phyloP scores from a whole-genome alignment of 1,139 yeast genomes.

The Meyerozyma athensensis region DNA sequence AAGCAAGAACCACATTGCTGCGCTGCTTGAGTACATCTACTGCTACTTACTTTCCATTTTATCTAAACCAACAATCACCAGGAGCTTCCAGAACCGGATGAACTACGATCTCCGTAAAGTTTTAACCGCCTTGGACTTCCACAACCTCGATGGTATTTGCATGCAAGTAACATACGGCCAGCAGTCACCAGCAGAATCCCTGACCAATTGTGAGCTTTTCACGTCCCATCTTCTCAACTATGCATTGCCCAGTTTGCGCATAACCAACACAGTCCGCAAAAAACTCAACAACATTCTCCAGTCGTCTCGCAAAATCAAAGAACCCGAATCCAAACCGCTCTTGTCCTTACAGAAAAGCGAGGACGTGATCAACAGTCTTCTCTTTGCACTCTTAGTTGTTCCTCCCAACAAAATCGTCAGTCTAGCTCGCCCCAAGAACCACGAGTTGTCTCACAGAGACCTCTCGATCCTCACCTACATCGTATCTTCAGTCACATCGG shows the following conservation, averaged over 20 bases:
- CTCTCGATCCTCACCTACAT: constrained; percentile 26
- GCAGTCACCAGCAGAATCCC: no score
- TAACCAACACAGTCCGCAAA: constrained; percentile 31
- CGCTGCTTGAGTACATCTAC: constrained; percentile 68
- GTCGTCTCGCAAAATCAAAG: constrained; percentile 20
- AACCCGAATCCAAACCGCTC: constrained; percentile 8
- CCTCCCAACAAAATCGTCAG: constrained; percentile 25
- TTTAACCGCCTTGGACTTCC: constrained; percentile 63
- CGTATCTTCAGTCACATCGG: constrained; percentile 21
- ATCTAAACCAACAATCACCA: constrained; percentile 67
- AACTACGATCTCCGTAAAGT: constrained; percentile 79
- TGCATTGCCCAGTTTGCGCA: constrained; percentile 26
- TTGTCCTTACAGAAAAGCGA: constrained; percentile 9
- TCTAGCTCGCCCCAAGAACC: constrained; percentile 32
- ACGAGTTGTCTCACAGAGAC: constrained; percentile 29
- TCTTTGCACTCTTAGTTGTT: constrained; percentile 29
- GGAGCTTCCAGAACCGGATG: constrained; percentile 65
- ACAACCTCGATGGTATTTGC: constrained; percentile 60
- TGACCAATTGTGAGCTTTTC: no score
- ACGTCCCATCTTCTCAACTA: constrained; percentile 25
- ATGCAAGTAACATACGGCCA: constrained; percentile 36
- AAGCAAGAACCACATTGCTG: constrained; percentile 27
- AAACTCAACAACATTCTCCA: constrained; percentile 27
- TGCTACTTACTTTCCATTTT: constrained; percentile 76
- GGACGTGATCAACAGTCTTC: constrained; percentile 25